These are phyloP conservation scores for Lupinus albus DNA, from an alignment of 306 rosid species.

Conservation along the genomic window DNA sequence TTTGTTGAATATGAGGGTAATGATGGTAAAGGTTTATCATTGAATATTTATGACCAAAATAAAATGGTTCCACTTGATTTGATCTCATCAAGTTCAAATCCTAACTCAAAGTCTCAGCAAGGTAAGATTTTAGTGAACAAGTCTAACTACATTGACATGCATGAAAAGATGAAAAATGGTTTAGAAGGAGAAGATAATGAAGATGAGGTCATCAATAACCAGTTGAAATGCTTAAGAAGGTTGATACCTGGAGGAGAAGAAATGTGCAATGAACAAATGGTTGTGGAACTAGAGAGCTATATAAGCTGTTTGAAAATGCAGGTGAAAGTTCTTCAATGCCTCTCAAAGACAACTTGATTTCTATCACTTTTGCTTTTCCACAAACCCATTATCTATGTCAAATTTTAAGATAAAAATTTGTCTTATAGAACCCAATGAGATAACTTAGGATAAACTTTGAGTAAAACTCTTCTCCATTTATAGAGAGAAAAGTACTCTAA, in stretches of 20 bases:
- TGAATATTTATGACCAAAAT: no score
- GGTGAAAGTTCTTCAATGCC: slow-evolving; percentile 67
- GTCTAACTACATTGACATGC: neutral
- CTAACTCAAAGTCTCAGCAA: neutral
- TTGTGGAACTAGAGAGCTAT: slow-evolving; percentile 61
- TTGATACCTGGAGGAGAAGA: slow-evolving; percentile 75
- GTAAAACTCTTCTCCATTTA: no score
- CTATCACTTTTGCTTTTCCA: slow-evolving; percentile 9
- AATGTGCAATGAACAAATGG: slow-evolving; percentile 53
- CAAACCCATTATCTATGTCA: slow-evolving; percentile 17
- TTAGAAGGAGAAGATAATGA: neutral
- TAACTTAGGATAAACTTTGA: no score
- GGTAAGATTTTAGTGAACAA: neutral
- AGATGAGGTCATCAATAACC: slow-evolving; percentile 28
- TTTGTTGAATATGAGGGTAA: neutral
- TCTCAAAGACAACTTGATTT: slow-evolving; percentile 43
- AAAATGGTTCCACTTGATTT: slow-evolving; percentile 28
- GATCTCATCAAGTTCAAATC: slow-evolving; percentile 19
- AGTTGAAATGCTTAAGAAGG: slow-evolving; percentile 48
- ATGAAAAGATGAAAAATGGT: neutral
- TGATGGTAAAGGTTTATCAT: slow-evolving; percentile 9
- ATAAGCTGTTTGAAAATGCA: slow-evolving; percentile 72
- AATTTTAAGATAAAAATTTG: neutral
- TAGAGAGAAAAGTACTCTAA: no score
- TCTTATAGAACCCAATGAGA: no score